These are phyloP conservation scores for Citrus hindsii DNA, from an alignment of 345 rosid species.

Conservation along the genomic window DNA sequence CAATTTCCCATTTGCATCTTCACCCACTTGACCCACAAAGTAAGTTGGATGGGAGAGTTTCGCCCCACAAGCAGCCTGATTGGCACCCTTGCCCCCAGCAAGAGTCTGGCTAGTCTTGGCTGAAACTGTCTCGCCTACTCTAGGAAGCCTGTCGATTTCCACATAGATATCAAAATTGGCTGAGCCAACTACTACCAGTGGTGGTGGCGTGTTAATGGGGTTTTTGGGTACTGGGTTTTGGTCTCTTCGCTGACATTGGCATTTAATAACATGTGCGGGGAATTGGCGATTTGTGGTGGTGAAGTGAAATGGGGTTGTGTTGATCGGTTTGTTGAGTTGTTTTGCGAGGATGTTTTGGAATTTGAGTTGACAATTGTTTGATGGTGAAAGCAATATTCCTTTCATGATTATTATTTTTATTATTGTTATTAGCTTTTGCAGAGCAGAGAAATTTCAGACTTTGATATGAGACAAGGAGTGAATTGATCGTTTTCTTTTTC, in stretches of 20 bases:
- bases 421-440: neutral
- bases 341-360: conserved; percentile 8
- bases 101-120: conserved; percentile 73
- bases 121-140: conserved; percentile 77
- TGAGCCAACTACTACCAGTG: conserved; percentile 84
- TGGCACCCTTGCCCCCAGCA: conserved; percentile 94
- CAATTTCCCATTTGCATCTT: conserved; percentile 77
- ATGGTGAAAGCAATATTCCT: conserved; percentile 31
- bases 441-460: neutral
- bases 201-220: conserved; percentile 16
- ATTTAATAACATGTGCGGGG: conserved; percentile 35
- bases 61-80: conserved; percentile 91
- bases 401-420: conserved; percentile 23
- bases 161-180: conserved; percentile 88
- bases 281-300: conserved; percentile 23
- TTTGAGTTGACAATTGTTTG: conserved; percentile 14
- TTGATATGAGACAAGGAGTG: neutral
- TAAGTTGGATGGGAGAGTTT: conserved; percentile 72
- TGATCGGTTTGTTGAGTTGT: conserved; percentile 17
- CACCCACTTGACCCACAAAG: conserved; percentile 79
- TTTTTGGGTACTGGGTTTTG: conserved; percentile 20
- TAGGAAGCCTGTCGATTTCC: conserved; percentile 76
- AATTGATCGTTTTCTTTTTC: no score
- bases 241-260: conserved; percentile 13
- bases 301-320: conserved; percentile 14